Base-by-base conservation (phyloP, 140 eudicot genomes). In the Stevia rebaudiana region DNA sequence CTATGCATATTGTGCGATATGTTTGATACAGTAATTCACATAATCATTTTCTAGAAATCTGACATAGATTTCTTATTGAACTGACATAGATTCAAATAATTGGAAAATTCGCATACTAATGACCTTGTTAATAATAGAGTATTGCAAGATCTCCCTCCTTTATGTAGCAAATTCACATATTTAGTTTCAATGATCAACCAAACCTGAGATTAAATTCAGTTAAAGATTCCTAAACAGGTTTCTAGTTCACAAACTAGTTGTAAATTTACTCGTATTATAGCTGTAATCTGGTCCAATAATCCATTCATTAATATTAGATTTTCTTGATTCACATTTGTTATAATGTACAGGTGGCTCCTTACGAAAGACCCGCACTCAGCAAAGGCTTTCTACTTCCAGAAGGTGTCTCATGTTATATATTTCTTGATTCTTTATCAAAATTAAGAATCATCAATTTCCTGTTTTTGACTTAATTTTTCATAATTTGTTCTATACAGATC, bases 311-410 rank as follows among this genome's bases (percentile, higher is more conserved):
- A 24, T 55, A n/a, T 24, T 55, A 67, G 16, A 22, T 44, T 46
- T 64, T 10, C 10, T 73, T 53, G 58, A 56, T 37, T 18, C 43
- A 30, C 58, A 8, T 47, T 30, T 22, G 61, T 39, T 37, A 8
- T 78, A 15, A 52, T 65, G 5, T 69, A 68, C 83, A 92, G 98
- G 96, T 85, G 61, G 87, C 90, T 47, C 98, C 98, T 46, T 92
- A 92, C 75, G 98, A 92, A 80, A 81, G 98, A 68, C 98, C 98
- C 71, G 96, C 98, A 68, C 78, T 92, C 46, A 92, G 98, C 90
- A 92, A 92, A 81, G 98, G 96, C 43, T 92, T 79, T 81, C 78
- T 92, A 76, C 96, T 92, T 65, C 96, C 96, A 39, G 98, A 92
- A 92, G 96, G 98, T 92, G 83, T 54, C 40, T 44, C 46, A 36